Evolutionary conservation across 805 yeast genomes (phyloP), one percentile per base, ranked within the genome.

Genomic region (Cyberlindnera japonica): DNA sequence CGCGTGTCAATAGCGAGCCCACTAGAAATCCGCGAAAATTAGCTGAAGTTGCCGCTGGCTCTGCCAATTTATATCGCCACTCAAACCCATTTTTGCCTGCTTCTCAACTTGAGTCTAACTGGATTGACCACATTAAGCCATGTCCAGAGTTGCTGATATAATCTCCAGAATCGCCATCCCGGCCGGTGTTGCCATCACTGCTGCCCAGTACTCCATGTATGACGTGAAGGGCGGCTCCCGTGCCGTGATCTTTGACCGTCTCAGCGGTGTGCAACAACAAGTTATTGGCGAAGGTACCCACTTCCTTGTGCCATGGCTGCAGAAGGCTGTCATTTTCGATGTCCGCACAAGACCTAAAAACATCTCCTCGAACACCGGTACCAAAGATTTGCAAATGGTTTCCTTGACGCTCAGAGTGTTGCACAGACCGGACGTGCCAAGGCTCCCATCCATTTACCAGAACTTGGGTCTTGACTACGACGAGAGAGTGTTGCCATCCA

Each of bases 201-300:
- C 83, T 10, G 83, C 82, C 8, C 91, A 88, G 59, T 78, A 83
- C 54, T 81, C 97, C 21, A 70, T 93, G 67, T 93, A 88, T 61
- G 98, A 93, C 59, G 99, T 93, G 27, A 81, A 83, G 59, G 99
- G 99, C 45, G 99, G 99, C 41, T 77, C 86, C 43, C 75, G 99
- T 61, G 99, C 97, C 18, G 95, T 93, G 39, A 84, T 93, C 48
- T 93, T 93, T 59, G 98, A 93, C 69, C 75, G 99, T 55, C 65
- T 93, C 43, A 68, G 74, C 32, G 99, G 99, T 68, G 95, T 93
- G 38, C 83, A 86, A 63, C 80, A 79, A 55, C 68, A 69, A n/a
- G 97, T 93, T 18, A 72, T 90, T 45, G 96, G 97, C 21, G 99
- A 93, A 68, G 99, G 99, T 45, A 85, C 98, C 18, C 98, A 93